phyloP scores from a whole-genome alignment of 2,329 filamentous ascomycete genomes.

The Diaporthe vexans region DNA sequence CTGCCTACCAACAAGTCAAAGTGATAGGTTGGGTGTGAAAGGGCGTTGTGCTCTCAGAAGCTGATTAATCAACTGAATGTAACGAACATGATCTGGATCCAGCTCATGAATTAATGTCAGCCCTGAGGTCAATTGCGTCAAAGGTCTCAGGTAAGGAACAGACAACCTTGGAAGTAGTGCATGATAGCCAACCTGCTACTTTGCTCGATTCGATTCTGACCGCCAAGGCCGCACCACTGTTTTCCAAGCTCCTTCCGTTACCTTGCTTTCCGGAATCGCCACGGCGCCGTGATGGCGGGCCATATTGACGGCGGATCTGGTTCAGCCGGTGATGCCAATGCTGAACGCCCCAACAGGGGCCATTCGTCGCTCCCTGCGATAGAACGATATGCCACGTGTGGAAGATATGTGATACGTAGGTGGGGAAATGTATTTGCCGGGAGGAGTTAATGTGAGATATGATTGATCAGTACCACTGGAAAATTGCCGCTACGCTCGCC shows the following conservation, averaged over 20 bases:
- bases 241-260: not conserved
- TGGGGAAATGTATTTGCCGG: not conserved
- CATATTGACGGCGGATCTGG: not conserved
- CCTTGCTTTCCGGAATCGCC: not conserved
- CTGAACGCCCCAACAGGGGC: not conserved
- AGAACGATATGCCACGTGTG: not conserved
- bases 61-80: no score
- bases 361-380: not conserved
- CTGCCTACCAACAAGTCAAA: not conserved
- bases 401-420: not conserved
- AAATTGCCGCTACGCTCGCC: not conserved
- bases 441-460: not conserved
- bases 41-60: no score
- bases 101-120: not conserved
- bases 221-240: constrained; percentile 9
- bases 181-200: not conserved
- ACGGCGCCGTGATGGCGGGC: not conserved
- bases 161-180: not conserved
- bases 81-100: not conserved
- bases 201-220: not conserved
- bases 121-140: not conserved
- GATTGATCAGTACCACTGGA: not conserved
- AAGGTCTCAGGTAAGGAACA: not conserved
- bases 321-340: not conserved
- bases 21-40: no score